phyloP scores from a whole-genome alignment of 768 basidiomycete species.

The Mycena galopus region DNA sequence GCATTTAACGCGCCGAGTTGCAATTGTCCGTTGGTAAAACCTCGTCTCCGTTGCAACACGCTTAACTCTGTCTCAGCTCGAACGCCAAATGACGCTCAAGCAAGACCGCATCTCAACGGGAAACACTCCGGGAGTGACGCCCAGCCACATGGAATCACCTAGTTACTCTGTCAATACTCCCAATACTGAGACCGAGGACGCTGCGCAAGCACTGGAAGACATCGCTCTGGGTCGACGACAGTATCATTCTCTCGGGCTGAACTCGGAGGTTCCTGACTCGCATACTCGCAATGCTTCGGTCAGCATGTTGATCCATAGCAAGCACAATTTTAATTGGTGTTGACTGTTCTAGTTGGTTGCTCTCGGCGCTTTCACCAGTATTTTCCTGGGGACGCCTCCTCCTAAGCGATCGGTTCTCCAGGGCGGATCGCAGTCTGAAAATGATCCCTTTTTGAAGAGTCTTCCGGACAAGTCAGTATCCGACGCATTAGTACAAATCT shows the following conservation, averaged over 20 bases:
- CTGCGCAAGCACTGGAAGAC: conserved; percentile 20
- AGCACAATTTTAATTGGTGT: background rate
- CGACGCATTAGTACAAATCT: conserved; percentile 5
- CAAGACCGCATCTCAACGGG: background rate
- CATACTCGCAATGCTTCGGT: conserved; percentile 2
- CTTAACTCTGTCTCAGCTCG: conserved; percentile 7
- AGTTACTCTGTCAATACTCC: conserved; percentile 2
- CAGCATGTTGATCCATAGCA: background rate
- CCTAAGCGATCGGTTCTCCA: conserved; percentile 7
- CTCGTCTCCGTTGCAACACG: too few relatives aligned
- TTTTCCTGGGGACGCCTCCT: background rate
- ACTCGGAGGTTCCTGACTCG: conserved; percentile 20
- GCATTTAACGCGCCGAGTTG: conserved; percentile 19
- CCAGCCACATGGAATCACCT: background rate
- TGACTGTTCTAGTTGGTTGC: background rate
- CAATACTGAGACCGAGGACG: conserved; percentile 21
- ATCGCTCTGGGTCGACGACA: conserved; percentile 20
- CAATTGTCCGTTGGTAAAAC: background rate
- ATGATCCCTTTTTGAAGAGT: conserved; percentile 14
- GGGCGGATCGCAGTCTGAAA: conserved; percentile 10
- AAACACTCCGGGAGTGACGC: background rate
- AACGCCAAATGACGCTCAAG: conserved; percentile 18
- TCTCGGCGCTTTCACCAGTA: conserved; percentile 11
- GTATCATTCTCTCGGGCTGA: conserved; percentile 13
- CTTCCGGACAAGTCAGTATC: conserved; percentile 9